Evolutionary conservation across 2,329 filamentous ascomycete species (phyloP).

Genomic region (Claviceps pusilla): DNA sequence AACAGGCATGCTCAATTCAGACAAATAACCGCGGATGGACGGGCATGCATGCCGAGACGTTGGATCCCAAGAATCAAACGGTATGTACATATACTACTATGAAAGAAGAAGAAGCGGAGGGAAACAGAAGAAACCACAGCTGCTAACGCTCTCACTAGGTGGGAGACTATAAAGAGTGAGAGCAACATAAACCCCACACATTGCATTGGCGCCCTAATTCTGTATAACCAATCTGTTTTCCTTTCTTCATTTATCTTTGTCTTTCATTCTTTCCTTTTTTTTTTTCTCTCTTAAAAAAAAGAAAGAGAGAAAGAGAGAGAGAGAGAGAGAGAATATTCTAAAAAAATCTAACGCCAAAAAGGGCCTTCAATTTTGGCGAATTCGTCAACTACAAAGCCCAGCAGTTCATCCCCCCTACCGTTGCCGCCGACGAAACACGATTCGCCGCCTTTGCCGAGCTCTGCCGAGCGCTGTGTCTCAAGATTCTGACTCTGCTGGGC

Average conservation of each 20-base stretch:
- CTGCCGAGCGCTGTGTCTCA: conserved; percentile 59
- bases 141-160: conserved; percentile 29
- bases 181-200: neutral
- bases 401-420: conserved; percentile 58
- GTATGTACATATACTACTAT: conserved; percentile 27
- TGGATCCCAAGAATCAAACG: conserved; percentile 71
- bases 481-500: conserved; percentile 62
- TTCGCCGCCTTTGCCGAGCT: conserved; percentile 52
- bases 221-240: neutral
- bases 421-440: conserved; percentile 43
- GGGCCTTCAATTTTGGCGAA: conserved; percentile 83
- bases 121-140: neutral
- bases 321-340: too few relatives aligned
- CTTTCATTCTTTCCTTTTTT: too few relatives aligned
- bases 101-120: neutral
- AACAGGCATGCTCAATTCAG: conserved; percentile 58
- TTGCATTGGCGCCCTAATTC: neutral
- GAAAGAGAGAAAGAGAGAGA: too few relatives aligned
- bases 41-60: conserved; percentile 71
- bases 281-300: neutral
- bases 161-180: conserved; percentile 78
- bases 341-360: conserved; percentile 18
- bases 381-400: conserved; percentile 54
- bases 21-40: conserved; percentile 81
- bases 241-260: too few relatives aligned